Conservation (phyloP, 164 flowering plant species). For the Tinospora cordifolia region DNA sequence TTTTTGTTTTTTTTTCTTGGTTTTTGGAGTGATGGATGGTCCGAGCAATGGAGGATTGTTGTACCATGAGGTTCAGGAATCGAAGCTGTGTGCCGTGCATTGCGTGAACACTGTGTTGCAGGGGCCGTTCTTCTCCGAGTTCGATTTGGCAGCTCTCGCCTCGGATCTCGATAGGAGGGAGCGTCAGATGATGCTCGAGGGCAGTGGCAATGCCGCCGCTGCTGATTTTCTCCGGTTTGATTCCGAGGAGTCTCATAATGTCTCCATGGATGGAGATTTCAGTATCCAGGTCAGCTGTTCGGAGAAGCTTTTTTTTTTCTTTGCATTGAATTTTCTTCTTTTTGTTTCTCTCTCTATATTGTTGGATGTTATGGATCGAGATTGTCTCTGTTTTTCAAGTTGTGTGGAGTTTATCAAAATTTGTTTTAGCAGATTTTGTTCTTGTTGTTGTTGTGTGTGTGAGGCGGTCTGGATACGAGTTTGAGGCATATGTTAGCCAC, state of each 20-base stretch:
- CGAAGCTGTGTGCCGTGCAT: slow-evolving; percentile 95
- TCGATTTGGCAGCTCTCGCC: slow-evolving; percentile 91
- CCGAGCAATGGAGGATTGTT: slow-evolving; percentile 88
- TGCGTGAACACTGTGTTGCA: slow-evolving; percentile 93
- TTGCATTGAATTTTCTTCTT: background rate
- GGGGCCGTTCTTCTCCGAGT: slow-evolving; percentile 92
- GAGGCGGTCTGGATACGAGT: background rate
- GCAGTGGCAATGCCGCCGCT: slow-evolving; percentile 19
- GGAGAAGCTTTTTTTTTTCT: background rate
- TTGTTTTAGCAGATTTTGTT: background rate
- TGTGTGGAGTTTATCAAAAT: background rate
- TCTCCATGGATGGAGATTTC: slow-evolving; percentile 88
- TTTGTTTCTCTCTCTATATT: background rate
- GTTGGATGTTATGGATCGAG: background rate
- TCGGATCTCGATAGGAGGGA: slow-evolving; percentile 84
- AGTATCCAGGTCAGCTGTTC: slow-evolving; percentile 69
- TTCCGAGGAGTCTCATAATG: slow-evolving; percentile 75
- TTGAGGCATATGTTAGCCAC: background rate
- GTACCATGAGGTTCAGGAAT: slow-evolving; percentile 96
- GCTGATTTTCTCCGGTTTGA: slow-evolving; percentile 34
- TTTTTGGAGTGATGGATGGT: slow-evolving; percentile 39
- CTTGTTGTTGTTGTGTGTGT: background rate
- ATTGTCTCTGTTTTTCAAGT: background rate
- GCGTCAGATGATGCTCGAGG: slow-evolving; percentile 78
- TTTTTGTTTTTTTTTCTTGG: too few relatives aligned